Base-by-base conservation (phyloP, 1,284 basidiomycete genomes). In the Trametes pubescens region DNA sequence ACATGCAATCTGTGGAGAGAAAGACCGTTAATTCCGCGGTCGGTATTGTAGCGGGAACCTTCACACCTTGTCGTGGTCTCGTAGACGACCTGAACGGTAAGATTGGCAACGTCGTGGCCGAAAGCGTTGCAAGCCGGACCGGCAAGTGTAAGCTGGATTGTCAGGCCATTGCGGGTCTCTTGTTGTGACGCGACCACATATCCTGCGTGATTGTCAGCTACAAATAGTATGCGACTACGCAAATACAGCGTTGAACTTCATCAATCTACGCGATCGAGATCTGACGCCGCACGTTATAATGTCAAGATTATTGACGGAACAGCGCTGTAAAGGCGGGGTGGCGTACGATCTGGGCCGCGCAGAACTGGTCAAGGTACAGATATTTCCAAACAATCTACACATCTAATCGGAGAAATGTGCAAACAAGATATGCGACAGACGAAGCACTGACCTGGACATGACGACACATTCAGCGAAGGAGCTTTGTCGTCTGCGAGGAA, bases 91-190 rank as follows among this genome's bases (percentile, higher is more conserved):
- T 87, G 75, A 14, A 94, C 79, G 6, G 84, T 88, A 48, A 94
- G 82, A 63, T 87, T 78, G 2, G 75, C 38, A 46, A 93, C 80
- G 71, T 94, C 92, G 13, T 75, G 79, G 16, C 91, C 91, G 70
- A 91, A 94, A 13, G 88, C 90, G 68, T 92, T 83, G 75, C 93
- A 94, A 2, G 85, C 79, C 16, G 76, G 57, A 2, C 90, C 91
- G 2, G 84, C 82, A 7, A 94, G 80, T 32, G 73, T 73, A 13
- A 93, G 79, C 7, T 80, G 75, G 29, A 89, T 90, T 5, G 79
- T 84, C 35, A 92, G 75, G 11, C 89, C 89, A 18, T 72, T 76
- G 11, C 70, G 67, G 3, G 77, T 83, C 63, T 86, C 79, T 18
- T 76, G 65, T 35, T 90, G 65, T 11, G 79, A 79, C 22, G 73